Conservation (phyloP, 2,329 filamentous ascomycete genomes). For the Paraconiothyrium brasiliense region DNA sequence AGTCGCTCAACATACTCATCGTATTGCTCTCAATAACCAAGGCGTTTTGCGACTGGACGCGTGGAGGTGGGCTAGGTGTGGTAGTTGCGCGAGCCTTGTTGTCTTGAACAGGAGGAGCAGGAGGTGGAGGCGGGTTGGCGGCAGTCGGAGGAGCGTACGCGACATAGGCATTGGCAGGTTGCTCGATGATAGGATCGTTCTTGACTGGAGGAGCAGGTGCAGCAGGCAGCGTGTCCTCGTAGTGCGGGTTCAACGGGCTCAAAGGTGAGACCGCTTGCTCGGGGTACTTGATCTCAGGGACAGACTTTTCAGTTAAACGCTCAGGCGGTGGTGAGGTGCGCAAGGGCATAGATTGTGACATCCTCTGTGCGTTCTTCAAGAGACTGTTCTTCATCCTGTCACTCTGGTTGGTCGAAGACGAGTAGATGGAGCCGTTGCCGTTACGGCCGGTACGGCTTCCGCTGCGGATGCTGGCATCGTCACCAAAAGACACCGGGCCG, state of each 20-base stretch:
- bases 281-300: conserved; percentile 47
- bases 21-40: conserved; percentile 44
- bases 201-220: conserved; percentile 22
- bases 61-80: conserved; percentile 31
- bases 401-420: conserved; percentile 59
- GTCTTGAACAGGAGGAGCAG: conserved; percentile 32
- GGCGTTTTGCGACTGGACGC: conserved; percentile 49
- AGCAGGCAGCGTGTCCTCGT: conserved; percentile 25
- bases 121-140: conserved; percentile 25
- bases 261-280: conserved; percentile 39
- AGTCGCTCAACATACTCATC: conserved; percentile 58
- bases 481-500: conserved; percentile 69
- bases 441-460: conserved; percentile 35
- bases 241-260: conserved; percentile 43
- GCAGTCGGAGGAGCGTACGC: conserved; percentile 46
- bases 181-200: conserved; percentile 6
- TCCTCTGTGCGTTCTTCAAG: conserved; percentile 65
- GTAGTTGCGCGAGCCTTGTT: conserved; percentile 36
- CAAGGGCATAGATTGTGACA: conserved; percentile 64
- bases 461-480: conserved; percentile 50
- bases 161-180: conserved; percentile 40
- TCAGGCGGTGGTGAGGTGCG: conserved; percentile 30
- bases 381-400: conserved; percentile 62
- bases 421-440: conserved; percentile 61
- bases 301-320: conserved; percentile 45